A percentile compares a stretch with the other conserved stretches of the same genome.
Evolutionary conservation across 352 stramenopile species (phyloP).

Genomic region (Phytophthora uliginosa): DNA sequence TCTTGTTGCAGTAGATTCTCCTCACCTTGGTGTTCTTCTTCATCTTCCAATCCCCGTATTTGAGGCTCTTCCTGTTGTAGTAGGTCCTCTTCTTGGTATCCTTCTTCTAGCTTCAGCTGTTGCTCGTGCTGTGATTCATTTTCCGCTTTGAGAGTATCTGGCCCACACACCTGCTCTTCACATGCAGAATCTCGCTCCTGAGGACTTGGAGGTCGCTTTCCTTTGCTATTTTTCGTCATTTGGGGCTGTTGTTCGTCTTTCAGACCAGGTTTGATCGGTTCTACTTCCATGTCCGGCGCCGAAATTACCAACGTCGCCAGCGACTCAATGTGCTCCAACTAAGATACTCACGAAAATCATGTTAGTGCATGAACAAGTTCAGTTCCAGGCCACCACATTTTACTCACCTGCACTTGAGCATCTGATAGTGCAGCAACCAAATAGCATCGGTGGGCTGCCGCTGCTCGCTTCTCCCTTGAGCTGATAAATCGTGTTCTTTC

Average conservation of each 20-base stretch:
- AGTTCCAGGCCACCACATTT: not conserved
- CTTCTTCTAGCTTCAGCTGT: not conserved
- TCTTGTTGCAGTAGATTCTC: not conserved
- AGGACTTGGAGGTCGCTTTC: not conserved
- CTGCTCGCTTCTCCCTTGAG: slow-evolving; percentile 56
- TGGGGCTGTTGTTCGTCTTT: not conserved
- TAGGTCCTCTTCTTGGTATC: not conserved
- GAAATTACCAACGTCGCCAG: slow-evolving; percentile 50
- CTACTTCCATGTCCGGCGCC: slow-evolving; percentile 8
- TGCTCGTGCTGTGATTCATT: not conserved
- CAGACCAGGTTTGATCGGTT: slow-evolving; percentile 1
- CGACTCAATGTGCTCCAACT: slow-evolving; percentile 67
- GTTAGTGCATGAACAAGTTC: slow-evolving; percentile 5
- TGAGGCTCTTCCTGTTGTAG: not conserved
- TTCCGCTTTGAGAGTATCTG: not conserved
- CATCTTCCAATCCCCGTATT: not conserved
- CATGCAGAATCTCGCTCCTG: not conserved
- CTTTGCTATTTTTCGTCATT: slow-evolving; percentile 3
- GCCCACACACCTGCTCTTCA: not conserved
- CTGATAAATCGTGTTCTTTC: slow-evolving; percentile 55
- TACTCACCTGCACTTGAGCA: slow-evolving; percentile 62
- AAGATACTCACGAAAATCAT: not conserved
- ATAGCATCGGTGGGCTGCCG: slow-evolving; percentile 68
- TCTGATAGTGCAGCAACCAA: slow-evolving; percentile 70
- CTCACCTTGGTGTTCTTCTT: not conserved